Base-by-base conservation (phyloP, 164 flowering plant species). In the Tinospora cordifolia region DNA sequence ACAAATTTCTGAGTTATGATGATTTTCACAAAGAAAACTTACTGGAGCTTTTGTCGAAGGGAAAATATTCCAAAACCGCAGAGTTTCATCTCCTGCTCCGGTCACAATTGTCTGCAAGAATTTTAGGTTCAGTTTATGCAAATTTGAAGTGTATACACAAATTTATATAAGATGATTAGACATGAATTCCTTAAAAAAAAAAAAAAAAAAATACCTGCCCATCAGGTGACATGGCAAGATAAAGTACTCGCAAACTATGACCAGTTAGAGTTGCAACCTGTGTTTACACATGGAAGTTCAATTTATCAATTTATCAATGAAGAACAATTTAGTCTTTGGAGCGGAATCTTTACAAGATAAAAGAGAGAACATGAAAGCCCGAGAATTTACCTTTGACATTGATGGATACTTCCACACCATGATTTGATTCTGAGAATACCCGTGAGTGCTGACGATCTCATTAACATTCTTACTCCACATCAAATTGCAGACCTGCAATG, bases 361-460 rank as follows among this genome's bases (percentile, higher is more conserved):
- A 30, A 30, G 38, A 24, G 65, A 30, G 13, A 9, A 62, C 30
- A 26, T 41, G 13, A 41, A 41, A 24, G 62, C 41, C 63, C 5
- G 17, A 60, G 11, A 21, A 17, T 17, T 17, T 80, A 93, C 98
- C 97, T 92, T 95, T 19, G 85, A 71, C 87, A 92, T 75, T 12
- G 97, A 81, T 69, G 99, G 99, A 73, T 95, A 95, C 78, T 92
- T 95, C 99, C 99, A 95, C 72, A 95, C 93, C 97, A 95, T 95
- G 25, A 95, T 85, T 75, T 95, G 99, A 77, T 95, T 92, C 80
- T 92, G 99, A 17, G 99, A 95, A 73, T 92, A 95, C 17, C 98
- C 98, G 79, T 95, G 99, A 63, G 98, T 92, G 81, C 99, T 95
- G 9, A 95, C 98, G 0, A 95, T 39, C 76, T 95, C 99, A 78